Evolutionary conservation across 371 early-diverging fungal species (phyloP).

Genomic region (Mucor sp.): DNA sequence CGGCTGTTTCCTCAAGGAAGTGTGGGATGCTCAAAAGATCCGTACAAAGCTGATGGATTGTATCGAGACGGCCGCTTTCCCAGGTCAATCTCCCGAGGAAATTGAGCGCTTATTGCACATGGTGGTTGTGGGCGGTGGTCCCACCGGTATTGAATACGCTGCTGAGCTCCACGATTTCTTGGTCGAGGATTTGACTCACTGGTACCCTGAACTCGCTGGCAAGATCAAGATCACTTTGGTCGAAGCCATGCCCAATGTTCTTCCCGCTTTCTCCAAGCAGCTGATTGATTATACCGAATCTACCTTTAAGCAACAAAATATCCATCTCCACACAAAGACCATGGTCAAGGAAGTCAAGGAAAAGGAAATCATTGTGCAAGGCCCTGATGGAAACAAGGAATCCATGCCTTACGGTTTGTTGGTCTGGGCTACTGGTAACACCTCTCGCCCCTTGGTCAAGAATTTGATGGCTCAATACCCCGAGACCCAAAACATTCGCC

Average conservation of each 20-base stretch:
- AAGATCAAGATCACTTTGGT: conserved; percentile 89
- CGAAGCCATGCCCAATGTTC: conserved; percentile 88
- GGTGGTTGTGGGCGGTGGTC: conserved; percentile 97
- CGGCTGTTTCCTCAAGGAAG: conserved; percentile 87
- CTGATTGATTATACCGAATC: conserved; percentile 91
- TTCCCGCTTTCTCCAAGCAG: conserved; percentile 89
- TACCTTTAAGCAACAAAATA: conserved; percentile 84
- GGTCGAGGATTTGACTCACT: conserved; percentile 77
- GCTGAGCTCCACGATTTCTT: conserved; percentile 95
- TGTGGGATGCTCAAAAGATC: conserved; percentile 91
- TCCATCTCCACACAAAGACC: conserved; percentile 85
- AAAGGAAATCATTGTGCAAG: conserved; percentile 78
- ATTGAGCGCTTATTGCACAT: conserved; percentile 85
- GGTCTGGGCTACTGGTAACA: conserved; percentile 97
- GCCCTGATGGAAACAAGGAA: conserved; percentile 67
- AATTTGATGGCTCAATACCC: conserved; percentile 75
- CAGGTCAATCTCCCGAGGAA: conserved; percentile 76
- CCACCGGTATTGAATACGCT: conserved; percentile 95
- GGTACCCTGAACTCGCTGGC: conserved; percentile 87
- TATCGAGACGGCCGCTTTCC: conserved; percentile 89
- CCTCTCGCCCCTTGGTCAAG: conserved; percentile 77
- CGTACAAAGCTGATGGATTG: conserved; percentile 86
- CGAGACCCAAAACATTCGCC: conserved; percentile 74
- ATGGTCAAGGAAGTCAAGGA: conserved; percentile 89
- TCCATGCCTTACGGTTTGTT: conserved; percentile 86